Evolutionary conservation across 2,329 filamentous ascomycete genomes (phyloP).

Genomic region (Colletotrichum tamarilloi): DNA sequence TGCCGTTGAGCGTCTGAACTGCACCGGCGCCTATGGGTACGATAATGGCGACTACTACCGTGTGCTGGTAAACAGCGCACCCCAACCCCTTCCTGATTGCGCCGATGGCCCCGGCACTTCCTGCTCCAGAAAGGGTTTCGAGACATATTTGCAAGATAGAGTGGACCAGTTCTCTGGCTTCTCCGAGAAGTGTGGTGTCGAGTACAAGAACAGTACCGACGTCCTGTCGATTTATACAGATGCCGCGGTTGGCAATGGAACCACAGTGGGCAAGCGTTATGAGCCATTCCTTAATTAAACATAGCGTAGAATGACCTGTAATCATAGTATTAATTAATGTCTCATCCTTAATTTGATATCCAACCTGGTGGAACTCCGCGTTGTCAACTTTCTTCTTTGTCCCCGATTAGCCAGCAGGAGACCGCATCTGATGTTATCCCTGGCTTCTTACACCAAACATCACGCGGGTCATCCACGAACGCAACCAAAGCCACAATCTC

Average conservation of each 20-base stretch:
- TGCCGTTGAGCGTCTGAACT: slow-evolving; percentile 73
- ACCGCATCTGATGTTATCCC: no score
- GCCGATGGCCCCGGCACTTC: slow-evolving; percentile 55
- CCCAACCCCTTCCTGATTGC: slow-evolving; percentile 54
- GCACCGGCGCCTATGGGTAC: slow-evolving; percentile 66
- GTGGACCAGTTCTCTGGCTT: slow-evolving; percentile 52
- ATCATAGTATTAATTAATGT: neutral
- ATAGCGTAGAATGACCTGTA: neutral
- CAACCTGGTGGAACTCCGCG: neutral
- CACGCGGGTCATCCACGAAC: neutral
- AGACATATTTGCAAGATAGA: slow-evolving; percentile 51
- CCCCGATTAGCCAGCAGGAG: no score
- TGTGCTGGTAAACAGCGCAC: slow-evolving; percentile 56
- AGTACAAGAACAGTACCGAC: slow-evolving; percentile 49
- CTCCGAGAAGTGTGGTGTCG: slow-evolving; percentile 50
- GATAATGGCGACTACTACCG: slow-evolving; percentile 61
- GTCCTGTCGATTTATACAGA: slow-evolving; percentile 47
- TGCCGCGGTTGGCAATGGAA: slow-evolving; percentile 40
- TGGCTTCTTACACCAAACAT: neutral
- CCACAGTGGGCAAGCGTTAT: slow-evolving; percentile 41
- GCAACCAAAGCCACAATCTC: neutral
- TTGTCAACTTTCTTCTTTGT: no score
- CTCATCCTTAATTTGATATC: neutral
- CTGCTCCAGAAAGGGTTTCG: slow-evolving; percentile 53
- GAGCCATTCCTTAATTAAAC: neutral